These are phyloP conservation scores for Pichia nakasei DNA, from an alignment of 805 yeast species.

Conservation along the genomic window DNA sequence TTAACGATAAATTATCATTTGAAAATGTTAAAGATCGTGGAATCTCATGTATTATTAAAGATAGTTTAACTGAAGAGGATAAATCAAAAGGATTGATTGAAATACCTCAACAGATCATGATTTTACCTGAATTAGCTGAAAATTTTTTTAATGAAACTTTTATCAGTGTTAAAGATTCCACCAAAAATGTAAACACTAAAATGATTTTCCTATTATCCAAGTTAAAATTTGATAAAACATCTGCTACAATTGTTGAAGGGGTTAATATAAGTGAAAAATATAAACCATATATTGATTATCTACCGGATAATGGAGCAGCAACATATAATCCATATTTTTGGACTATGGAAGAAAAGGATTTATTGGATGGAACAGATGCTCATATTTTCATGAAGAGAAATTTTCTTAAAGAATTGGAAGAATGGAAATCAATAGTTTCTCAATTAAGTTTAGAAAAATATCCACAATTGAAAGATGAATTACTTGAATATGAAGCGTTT, in stretches of 20 bases:
- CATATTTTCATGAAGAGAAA: slow-evolving; percentile 44
- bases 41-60: slow-evolving; percentile 23
- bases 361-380: slow-evolving; percentile 63
- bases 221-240: slow-evolving; percentile 29
- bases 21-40: slow-evolving; percentile 25
- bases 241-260: slow-evolving; percentile 10
- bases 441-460: slow-evolving; percentile 13
- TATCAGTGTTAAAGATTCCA: neutral
- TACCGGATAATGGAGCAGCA: slow-evolving; percentile 34
- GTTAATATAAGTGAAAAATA: slow-evolving; percentile 21
- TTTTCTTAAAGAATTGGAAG: slow-evolving; percentile 39
- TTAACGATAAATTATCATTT: slow-evolving; percentile 30
- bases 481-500: slow-evolving; percentile 19
- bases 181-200: slow-evolving; percentile 24
- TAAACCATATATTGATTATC: slow-evolving; percentile 37
- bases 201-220: slow-evolving; percentile 34
- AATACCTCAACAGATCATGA: slow-evolving; percentile 30
- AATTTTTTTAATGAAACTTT: slow-evolving; percentile 17
- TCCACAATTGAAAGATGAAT: slow-evolving; percentile 14
- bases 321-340: slow-evolving; percentile 63
- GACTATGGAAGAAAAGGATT: slow-evolving; percentile 40
- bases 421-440: slow-evolving; percentile 40
- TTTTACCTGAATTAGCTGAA: slow-evolving; percentile 31
- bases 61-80: slow-evolving; percentile 5
- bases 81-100: slow-evolving; percentile 21